A percentile compares a stretch with the other conserved stretches of the same genome.
Conservation (phyloP, 1,284 basidiomycete genomes). For the Cryptococcus neoformans region DNA sequence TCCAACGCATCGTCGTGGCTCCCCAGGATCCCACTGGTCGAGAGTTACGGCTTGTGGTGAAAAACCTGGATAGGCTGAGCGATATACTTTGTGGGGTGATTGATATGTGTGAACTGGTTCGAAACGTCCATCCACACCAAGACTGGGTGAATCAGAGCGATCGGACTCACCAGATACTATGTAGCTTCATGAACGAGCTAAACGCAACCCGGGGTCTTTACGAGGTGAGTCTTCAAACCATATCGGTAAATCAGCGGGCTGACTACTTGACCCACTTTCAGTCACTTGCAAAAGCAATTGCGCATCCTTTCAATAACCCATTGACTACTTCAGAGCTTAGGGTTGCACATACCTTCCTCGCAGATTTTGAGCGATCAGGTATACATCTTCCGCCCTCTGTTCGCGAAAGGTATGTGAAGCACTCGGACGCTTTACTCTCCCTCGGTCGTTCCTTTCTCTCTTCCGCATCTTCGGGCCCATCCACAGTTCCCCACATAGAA, state of each 20-base stretch:
- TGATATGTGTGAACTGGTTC: slow-evolving; percentile 88
- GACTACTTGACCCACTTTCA: slow-evolving; percentile 5
- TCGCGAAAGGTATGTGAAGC: slow-evolving; percentile 65
- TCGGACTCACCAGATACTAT: slow-evolving; percentile 82
- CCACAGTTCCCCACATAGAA: slow-evolving; percentile 28
- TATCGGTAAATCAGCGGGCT: too few relatives aligned
- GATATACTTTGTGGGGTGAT: slow-evolving; percentile 95
- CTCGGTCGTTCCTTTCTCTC: slow-evolving; percentile 81
- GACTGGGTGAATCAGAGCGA: slow-evolving; percentile 82
- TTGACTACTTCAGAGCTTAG: slow-evolving; percentile 52
- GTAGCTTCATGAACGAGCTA: slow-evolving; percentile 95
- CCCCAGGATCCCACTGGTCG: slow-evolving; percentile 25
- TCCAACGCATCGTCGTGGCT: slow-evolving; percentile 49
- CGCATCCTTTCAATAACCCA: slow-evolving; percentile 33
- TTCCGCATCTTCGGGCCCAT: slow-evolving; percentile 53
- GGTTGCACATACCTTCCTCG: slow-evolving; percentile 89
- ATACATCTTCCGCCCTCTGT: slow-evolving; percentile 76
- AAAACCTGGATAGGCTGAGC: slow-evolving; percentile 91
- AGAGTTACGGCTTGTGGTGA: slow-evolving; percentile 79
- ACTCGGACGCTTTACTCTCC: slow-evolving; percentile 88
- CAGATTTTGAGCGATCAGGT: slow-evolving; percentile 96
- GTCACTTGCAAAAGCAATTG: slow-evolving; percentile 47
- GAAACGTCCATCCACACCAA: slow-evolving; percentile 87
- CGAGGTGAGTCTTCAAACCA: slow-evolving; percentile 56
- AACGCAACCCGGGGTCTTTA: slow-evolving; percentile 97